These are phyloP conservation scores for Rubroshorea leprosula DNA, from an alignment of 345 rosid genomes.

Conservation along the genomic window DNA sequence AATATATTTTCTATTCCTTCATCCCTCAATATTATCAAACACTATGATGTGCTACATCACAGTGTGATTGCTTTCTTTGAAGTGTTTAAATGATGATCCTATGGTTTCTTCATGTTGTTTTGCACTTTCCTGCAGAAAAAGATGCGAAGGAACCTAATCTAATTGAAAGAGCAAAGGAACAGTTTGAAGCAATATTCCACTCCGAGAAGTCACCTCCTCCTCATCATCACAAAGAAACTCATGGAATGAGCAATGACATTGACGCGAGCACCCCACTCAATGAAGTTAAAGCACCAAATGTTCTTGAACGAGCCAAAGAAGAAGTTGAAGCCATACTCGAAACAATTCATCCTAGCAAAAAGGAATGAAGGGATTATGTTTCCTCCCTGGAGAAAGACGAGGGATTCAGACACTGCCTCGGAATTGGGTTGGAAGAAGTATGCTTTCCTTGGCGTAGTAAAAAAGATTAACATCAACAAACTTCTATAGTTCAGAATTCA, in stretches of 20 bases:
- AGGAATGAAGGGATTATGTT: slow-evolving; percentile 2
- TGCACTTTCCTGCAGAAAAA: slow-evolving; percentile 4
- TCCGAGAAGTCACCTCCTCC: slow-evolving; percentile 9
- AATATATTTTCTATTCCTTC: no score
- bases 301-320: slow-evolving; percentile 43
- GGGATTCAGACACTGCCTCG: slow-evolving; percentile 9
- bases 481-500: not conserved
- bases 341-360: slow-evolving; percentile 9
- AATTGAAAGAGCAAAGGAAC: slow-evolving; percentile 17
- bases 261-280: slow-evolving; percentile 32
- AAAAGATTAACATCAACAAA: slow-evolving; percentile 19
- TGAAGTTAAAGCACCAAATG: slow-evolving; percentile 35
- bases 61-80: no score
- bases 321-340: slow-evolving; percentile 29
- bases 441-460: slow-evolving; percentile 25
- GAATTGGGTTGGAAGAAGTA: slow-evolving; percentile 13
- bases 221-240: slow-evolving; percentile 13
- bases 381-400: not conserved
- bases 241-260: slow-evolving; percentile 32
- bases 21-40: no score
- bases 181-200: slow-evolving; percentile 12
- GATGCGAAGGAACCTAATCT: not conserved
- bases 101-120: not conserved
- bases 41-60: no score
- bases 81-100: not conserved